These are phyloP conservation scores for Pythium guiyangense DNA, from an alignment of 352 stramenopile species.

Conservation along the genomic window DNA sequence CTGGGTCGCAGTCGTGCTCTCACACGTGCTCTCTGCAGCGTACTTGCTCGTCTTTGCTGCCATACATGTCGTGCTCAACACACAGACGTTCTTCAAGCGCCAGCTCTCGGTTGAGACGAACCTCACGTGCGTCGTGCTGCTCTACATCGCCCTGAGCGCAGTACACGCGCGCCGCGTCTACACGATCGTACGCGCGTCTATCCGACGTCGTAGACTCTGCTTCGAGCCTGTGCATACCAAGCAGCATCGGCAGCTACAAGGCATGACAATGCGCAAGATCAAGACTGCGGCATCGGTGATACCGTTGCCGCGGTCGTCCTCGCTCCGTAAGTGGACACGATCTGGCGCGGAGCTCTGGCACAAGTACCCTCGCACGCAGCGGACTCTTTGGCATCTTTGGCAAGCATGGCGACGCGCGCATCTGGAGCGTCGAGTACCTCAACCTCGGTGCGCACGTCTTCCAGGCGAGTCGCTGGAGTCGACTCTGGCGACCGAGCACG, in stretches of 20 bases:
- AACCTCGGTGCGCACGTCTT: slow-evolving; percentile 8
- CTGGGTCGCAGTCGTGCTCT: background rate
- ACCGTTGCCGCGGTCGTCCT: background rate
- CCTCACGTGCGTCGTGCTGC: background rate
- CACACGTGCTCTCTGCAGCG: background rate
- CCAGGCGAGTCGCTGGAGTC: slow-evolving; percentile 4
- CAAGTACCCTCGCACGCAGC: slow-evolving; percentile 2
- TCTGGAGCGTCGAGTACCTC: slow-evolving; percentile 10
- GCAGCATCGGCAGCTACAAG: background rate
- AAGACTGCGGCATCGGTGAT: background rate
- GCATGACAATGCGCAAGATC: background rate
- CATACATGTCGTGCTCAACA: slow-evolving; percentile 1
- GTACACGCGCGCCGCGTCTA: background rate
- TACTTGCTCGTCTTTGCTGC: slow-evolving; percentile 6
- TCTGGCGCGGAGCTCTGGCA: background rate
- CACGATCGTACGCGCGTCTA: background rate
- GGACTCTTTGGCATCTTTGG: slow-evolving; percentile 7
- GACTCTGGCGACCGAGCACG: background rate
- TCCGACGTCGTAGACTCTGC: background rate
- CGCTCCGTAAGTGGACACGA: background rate
- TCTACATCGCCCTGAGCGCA: slow-evolving; percentile 2
- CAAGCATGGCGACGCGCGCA: slow-evolving; percentile 3
- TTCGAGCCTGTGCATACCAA: background rate
- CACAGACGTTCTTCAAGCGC: slow-evolving; percentile 4
- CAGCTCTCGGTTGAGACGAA: slow-evolving; percentile 8